phyloP scores from a whole-genome alignment of 202 grass and related monocot genomes.

The Carex arenaria region DNA sequence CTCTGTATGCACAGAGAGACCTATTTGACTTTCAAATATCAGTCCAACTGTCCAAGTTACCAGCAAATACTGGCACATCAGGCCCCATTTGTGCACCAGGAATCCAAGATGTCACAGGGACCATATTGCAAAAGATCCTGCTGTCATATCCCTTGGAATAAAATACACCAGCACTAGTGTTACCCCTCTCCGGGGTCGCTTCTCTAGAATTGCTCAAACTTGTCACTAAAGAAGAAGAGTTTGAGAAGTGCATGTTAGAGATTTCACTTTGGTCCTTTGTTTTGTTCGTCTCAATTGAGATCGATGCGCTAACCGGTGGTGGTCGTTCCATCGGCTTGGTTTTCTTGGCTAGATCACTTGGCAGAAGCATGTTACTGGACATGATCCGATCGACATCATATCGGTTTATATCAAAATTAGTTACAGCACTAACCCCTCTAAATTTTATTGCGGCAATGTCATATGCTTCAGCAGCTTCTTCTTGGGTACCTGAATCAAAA shows the following conservation, averaged over 20 bases:
- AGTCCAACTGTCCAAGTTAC: slow-evolving; percentile 34
- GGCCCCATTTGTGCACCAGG: slow-evolving; percentile 35
- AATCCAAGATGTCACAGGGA: slow-evolving; percentile 50
- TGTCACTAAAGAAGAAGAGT: slow-evolving; percentile 51
- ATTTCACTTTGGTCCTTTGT: slow-evolving; percentile 23
- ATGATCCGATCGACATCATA: slow-evolving; percentile 74
- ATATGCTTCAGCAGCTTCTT: slow-evolving; percentile 97
- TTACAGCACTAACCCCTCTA: slow-evolving; percentile 77
- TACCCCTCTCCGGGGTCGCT: slow-evolving; percentile 40
- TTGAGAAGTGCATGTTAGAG: slow-evolving; percentile 34
- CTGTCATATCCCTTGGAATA: slow-evolving; percentile 32
- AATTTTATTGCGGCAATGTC: slow-evolving; percentile 98
- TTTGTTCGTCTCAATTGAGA: slow-evolving; percentile 31
- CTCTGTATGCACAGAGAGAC: background rate
- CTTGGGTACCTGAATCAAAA: slow-evolving; percentile 57
- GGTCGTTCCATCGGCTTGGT: slow-evolving; percentile 31
- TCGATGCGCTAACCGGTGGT: slow-evolving; percentile 41
- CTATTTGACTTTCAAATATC: slow-evolving; percentile 39
- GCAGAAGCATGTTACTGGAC: slow-evolving; percentile 63
- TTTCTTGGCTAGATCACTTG: slow-evolving; percentile 62
- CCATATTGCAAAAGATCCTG: slow-evolving; percentile 19
- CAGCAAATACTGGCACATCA: slow-evolving; percentile 59
- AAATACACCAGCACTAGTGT: slow-evolving; percentile 30
- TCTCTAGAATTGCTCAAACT: slow-evolving; percentile 70
- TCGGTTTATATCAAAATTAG: slow-evolving; percentile 91